Base-by-base conservation (phyloP, 257 asterid species). In the Nicotiana obtusifolia region DNA sequence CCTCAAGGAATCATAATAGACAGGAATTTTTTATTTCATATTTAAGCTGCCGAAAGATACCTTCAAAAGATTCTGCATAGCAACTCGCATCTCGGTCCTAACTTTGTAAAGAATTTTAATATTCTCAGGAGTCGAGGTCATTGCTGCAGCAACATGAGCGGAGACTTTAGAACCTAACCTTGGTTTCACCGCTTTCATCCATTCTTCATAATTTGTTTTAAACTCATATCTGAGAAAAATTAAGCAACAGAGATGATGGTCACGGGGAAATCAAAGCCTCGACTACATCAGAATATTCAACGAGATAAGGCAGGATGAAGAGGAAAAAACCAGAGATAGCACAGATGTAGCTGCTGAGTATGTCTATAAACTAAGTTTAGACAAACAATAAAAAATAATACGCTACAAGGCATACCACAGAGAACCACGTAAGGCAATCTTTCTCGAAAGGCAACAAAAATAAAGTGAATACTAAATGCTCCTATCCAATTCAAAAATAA, bases 141-240 rank as follows among this genome's bases (percentile, higher is more conserved):
- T 76, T 84, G 97, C 91, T 54, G 88, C 92, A 89, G 87, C 81
- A 85, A 93, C 89, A 87, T 83, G 85, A 80, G 52, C 87, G 60
- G 97, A 91, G 65, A 89, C 87, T 82, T 87, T 86, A 73, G 91
- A 88, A 31, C 87, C 89, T 68, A 94, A 88, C 86, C 87, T 93
- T 76, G 93, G 94, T 87, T 94, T 94, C 82, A 86, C 93, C 57
- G 94, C 87, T 82, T 84, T 90, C 64, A 91, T 77, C 99, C 99
- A 94, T 85, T 88, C 99, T 86, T 90, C 98, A 80, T 93, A 91
- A 91, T 93, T 91, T 80, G 91, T 90, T 86, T 87, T 94, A 89
- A 94, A 96, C 88, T 94, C 99, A 33, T 92, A 86, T 54, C 99
- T 96, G 98, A 49, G 84, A 87, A 83, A 78, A 64, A 49, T 26